A percentile compares a stretch with the other conserved stretches of the same genome.
phyloP scores from a whole-genome alignment of 805 yeast genomes.

The Candida gorgasii region DNA sequence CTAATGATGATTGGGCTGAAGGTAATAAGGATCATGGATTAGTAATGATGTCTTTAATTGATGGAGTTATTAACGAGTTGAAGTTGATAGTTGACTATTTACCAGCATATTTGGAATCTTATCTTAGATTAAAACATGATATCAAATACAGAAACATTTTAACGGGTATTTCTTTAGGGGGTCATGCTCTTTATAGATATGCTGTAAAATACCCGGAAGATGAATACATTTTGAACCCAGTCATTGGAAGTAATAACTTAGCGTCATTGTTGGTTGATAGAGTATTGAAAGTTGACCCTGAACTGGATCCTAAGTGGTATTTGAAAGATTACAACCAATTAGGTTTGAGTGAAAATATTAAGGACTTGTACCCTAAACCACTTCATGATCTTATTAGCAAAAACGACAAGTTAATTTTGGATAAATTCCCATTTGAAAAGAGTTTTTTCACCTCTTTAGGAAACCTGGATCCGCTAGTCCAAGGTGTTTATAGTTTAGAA shows the following conservation, averaged over 20 bases:
- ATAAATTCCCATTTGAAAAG: constrained; percentile 30
- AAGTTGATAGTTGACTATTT: constrained; percentile 44
- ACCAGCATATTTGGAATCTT: constrained; percentile 41
- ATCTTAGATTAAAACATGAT: constrained; percentile 16
- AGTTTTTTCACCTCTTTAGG: constrained; percentile 41
- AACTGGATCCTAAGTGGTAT: constrained; percentile 15
- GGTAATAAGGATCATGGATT: constrained; percentile 53
- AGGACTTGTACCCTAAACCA: constrained; percentile 30
- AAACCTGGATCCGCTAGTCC: constrained; percentile 36
- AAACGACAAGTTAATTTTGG: constrained; percentile 33
- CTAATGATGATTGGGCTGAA: constrained; percentile 46
- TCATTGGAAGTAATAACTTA: constrained; percentile 52
- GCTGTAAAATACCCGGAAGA: constrained; percentile 38
- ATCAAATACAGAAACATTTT: constrained; percentile 38
- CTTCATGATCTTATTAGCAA: constrained; percentile 31
- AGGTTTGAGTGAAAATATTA: constrained; percentile 27
- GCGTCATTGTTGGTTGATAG: constrained; percentile 46
- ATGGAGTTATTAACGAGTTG: constrained; percentile 49
- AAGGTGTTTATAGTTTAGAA: constrained; percentile 28
- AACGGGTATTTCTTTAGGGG: constrained; percentile 58
- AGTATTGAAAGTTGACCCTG: constrained; percentile 22
- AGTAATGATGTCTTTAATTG: constrained; percentile 51
- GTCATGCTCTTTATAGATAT: constrained; percentile 52
- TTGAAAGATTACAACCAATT: constrained; percentile 31
- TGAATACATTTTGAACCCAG: constrained; percentile 46